A percentile compares a stretch with the other conserved stretches of the same genome.
These are phyloP conservation scores for Aurinia saxatilis DNA, from an alignment of 345 rosid species.

Conservation along the genomic window DNA sequence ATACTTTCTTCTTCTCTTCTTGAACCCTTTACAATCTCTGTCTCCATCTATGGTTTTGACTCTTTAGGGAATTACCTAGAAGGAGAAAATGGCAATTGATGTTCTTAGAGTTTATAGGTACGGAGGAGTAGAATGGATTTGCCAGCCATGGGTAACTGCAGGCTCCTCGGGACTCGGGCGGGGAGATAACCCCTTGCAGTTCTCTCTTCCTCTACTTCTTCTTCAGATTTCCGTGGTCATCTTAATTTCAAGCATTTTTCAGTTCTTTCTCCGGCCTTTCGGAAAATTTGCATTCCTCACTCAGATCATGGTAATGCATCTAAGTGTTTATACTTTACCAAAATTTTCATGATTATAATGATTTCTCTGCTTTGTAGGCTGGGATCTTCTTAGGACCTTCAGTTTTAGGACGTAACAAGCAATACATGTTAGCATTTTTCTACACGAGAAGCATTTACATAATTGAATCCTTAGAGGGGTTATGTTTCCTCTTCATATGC, in stretches of 20 bases:
- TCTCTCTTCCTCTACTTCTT: constrained; percentile 22
- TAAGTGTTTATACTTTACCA: too few species aligned
- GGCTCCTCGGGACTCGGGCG: background rate
- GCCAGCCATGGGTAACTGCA: constrained; percentile 16
- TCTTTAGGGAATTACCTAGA: constrained; percentile 1
- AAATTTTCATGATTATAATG: too few species aligned
- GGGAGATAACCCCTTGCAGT: constrained; percentile 1
- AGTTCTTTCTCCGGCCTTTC: constrained; percentile 29
- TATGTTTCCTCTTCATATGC: constrained; percentile 30
- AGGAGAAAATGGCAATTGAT: constrained; percentile 20
- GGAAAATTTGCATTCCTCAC: constrained; percentile 31
- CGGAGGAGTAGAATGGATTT: constrained; percentile 14
- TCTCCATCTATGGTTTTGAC: constrained; percentile 8
- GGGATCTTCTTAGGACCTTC: constrained; percentile 38
- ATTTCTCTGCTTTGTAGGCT: too few species aligned
- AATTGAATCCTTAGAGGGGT: constrained; percentile 20
- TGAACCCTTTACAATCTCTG: background rate
- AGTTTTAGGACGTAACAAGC: constrained; percentile 23
- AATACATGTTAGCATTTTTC: constrained; percentile 9
- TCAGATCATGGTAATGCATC: constrained; percentile 35
- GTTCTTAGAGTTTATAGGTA: background rate
- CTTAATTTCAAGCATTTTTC: constrained; percentile 10
- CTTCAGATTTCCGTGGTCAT: constrained; percentile 29
- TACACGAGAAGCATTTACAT: constrained; percentile 20
- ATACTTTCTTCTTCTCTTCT: constrained; percentile 1